A percentile compares a stretch with the other conserved stretches of the same genome.
Conservation (phyloP, 331 rosid species). For the Telfairia occidentalis region DNA sequence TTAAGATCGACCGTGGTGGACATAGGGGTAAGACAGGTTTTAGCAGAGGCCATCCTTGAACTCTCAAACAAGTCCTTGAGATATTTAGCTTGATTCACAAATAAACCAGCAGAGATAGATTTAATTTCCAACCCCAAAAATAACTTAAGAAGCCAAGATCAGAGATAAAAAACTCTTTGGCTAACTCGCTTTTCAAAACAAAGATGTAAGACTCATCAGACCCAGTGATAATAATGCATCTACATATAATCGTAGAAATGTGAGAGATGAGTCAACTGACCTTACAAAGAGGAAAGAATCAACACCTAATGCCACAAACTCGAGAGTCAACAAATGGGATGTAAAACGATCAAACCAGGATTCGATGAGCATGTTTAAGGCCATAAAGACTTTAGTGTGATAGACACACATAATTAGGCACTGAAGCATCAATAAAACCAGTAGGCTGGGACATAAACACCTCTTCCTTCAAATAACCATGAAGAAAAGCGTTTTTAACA, state of each 20-base stretch:
- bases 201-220: background rate
- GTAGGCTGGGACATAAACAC: background rate
- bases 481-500: too few species aligned
- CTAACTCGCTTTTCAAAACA: too few species aligned
- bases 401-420: background rate
- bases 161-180: background rate
- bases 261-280: background rate
- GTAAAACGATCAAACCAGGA: background rate
- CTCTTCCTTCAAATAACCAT: background rate
- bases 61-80: background rate
- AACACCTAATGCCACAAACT: background rate
- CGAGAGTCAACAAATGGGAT: background rate
- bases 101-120: background rate
- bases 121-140: background rate
- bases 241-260: background rate
- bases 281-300: background rate
- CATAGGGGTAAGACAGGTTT: background rate
- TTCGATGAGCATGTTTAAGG: background rate
- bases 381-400: background rate
- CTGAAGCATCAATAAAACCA: background rate
- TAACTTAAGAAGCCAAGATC: background rate
- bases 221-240: background rate
- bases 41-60: background rate
- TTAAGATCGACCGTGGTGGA: background rate
- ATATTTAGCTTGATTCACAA: background rate